Evolutionary conservation across 176 grass and related monocot species (phyloP).

Genomic region (Rhipidocladum racemiflorum): DNA sequence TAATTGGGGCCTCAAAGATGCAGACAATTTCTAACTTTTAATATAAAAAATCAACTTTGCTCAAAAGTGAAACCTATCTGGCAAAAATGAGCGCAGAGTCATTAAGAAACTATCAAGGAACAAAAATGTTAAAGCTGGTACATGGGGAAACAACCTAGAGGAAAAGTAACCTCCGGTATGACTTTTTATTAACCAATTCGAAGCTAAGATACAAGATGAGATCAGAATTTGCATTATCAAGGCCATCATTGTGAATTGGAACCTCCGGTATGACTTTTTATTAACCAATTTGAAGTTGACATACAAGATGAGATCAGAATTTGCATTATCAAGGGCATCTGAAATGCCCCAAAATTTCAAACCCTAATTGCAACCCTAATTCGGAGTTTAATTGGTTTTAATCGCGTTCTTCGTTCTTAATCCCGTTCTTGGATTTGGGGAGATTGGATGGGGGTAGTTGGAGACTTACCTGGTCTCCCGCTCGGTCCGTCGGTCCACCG

Average conservation of each 20-base stretch:
- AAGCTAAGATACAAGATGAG: slow-evolving; percentile 88
- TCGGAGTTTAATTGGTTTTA: too few species aligned
- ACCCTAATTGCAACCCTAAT: too few species aligned
- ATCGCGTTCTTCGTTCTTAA: too few species aligned
- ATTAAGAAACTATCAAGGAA: neutral
- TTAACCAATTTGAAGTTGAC: slow-evolving; percentile 81
- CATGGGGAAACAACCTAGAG: neutral
- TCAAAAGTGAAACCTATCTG: neutral
- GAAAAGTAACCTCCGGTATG: slow-evolving; percentile 70
- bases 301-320: slow-evolving; percentile 92
- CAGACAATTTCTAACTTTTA: slow-evolving; percentile 9
- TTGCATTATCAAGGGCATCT: slow-evolving; percentile 87
- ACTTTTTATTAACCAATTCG: slow-evolving; percentile 67
- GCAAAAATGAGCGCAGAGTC: neutral
- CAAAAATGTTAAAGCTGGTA: neutral
- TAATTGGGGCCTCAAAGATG: neutral
- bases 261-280: slow-evolving; percentile 65
- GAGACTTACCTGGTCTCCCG: too few species aligned
- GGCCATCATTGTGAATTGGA: slow-evolving; percentile 69
- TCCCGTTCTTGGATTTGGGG: too few species aligned
- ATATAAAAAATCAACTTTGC: slow-evolving; percentile 12
- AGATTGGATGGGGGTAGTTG: too few species aligned
- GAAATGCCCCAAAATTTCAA: too few species aligned
- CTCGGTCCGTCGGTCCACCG: too few species aligned
- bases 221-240: slow-evolving; percentile 93